phyloP scores from a whole-genome alignment of 768 basidiomycete species.

The Termitomyces sp. region DNA sequence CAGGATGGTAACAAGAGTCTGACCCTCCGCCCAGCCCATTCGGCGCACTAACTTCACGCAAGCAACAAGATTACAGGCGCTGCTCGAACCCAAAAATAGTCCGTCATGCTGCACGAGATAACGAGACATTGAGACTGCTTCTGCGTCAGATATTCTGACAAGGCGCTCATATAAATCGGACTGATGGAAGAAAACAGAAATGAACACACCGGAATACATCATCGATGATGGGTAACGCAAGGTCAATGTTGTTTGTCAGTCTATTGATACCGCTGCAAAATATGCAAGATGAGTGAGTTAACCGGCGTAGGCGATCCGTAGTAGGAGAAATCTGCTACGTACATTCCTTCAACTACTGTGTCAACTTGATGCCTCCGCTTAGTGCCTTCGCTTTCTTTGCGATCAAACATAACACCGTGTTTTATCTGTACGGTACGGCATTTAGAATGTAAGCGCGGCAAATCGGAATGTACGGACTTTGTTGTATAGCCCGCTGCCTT shows the following conservation, averaged over 20 bases:
- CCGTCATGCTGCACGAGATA: conserved; percentile 90
- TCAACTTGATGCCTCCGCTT: conserved; percentile 93
- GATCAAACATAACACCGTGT: conserved; percentile 92
- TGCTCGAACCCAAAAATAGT: conserved; percentile 92
- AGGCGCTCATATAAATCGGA: neutral
- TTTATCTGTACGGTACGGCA: conserved; percentile 49
- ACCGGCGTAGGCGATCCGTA: neutral
- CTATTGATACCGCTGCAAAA: conserved; percentile 81
- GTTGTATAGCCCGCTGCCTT: conserved; percentile 93
- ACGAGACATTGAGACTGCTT: conserved; percentile 94
- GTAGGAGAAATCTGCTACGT: conserved; percentile 11
- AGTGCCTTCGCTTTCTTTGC: conserved; percentile 89
- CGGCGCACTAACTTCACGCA: conserved; percentile 75
- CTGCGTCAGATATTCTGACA: conserved; percentile 82
- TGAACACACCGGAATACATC: conserved; percentile 74
- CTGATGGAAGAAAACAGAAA: neutral
- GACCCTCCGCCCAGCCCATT: conserved; percentile 62
- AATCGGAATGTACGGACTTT: conserved; percentile 46
- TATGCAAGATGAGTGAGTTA: neutral
- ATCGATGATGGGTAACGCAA: conserved; percentile 80
- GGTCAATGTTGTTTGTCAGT: conserved; percentile 83
- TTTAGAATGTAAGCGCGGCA: neutral
- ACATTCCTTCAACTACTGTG: conserved; percentile 94
- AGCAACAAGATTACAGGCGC: conserved; percentile 94
- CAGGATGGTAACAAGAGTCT: conserved; percentile 83